Evolutionary conservation across 371 early-diverging fungal species (phyloP).

Genomic region (Mucor irregularis): DNA sequence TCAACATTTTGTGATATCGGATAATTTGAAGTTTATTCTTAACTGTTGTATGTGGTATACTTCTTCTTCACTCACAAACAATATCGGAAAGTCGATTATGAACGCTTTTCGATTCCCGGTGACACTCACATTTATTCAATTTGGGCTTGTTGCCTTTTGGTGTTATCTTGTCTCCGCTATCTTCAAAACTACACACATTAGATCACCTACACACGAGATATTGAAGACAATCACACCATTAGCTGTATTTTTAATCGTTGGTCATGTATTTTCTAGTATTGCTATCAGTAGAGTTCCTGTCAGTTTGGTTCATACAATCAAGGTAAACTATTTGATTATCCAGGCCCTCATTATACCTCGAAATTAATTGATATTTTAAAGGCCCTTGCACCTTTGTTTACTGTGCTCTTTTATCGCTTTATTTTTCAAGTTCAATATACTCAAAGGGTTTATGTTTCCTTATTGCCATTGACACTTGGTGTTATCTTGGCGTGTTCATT

Average conservation of each 20-base stretch:
- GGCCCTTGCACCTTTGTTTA: slow-evolving; percentile 87
- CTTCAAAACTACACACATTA: slow-evolving; percentile 37
- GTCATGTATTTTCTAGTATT: slow-evolving; percentile 76
- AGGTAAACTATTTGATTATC: slow-evolving; percentile 75
- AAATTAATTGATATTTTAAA: slow-evolving; percentile 22
- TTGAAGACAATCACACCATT: slow-evolving; percentile 69
- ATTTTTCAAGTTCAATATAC: slow-evolving; percentile 64
- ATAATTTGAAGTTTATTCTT: slow-evolving; percentile 39
- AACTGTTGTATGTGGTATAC: slow-evolving; percentile 76
- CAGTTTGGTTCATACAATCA: slow-evolving; percentile 87
- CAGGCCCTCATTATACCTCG: slow-evolving; percentile 42
- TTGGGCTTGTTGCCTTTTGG: slow-evolving; percentile 64
- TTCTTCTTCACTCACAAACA: slow-evolving; percentile 78
- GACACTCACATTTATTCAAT: slow-evolving; percentile 77
- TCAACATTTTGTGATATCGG: slow-evolving; percentile 25
- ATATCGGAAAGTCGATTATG: slow-evolving; percentile 75
- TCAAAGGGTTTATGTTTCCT: slow-evolving; percentile 65
- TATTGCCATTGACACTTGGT: slow-evolving; percentile 79
- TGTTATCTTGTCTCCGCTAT: slow-evolving; percentile 39
- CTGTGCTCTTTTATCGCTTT: slow-evolving; percentile 72
- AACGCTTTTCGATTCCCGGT: slow-evolving; percentile 70
- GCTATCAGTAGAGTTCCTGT: slow-evolving; percentile 78
- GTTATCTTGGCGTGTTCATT: slow-evolving; percentile 48
- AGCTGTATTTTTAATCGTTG: slow-evolving; percentile 73
- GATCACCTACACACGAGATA: slow-evolving; percentile 53